Percentiles rank a stretch among this genome's conserved stretches.
These are phyloP conservation scores for Chlamydomonas incerta DNA, from an alignment of 139 green algal genomes.

Conservation along the genomic window DNA sequence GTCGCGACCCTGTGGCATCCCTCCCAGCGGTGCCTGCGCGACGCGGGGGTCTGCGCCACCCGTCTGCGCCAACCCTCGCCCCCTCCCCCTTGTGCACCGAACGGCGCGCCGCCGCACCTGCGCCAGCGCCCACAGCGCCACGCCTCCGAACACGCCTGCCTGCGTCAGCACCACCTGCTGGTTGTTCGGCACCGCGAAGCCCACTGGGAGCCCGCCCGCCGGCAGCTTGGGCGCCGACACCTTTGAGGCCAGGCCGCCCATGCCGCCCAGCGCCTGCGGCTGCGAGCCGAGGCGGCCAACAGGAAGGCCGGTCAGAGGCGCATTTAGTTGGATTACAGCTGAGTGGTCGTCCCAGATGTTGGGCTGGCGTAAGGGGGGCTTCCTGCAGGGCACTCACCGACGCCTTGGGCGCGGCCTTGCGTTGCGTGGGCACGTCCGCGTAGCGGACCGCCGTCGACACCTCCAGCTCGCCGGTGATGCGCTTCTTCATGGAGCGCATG, in stretches of 20 bases:
- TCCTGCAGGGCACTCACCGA: too few relatives aligned
- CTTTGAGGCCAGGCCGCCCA: background rate
- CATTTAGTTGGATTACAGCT: too few relatives aligned
- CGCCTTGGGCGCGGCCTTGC: background rate
- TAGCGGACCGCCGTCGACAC: slow-evolving; percentile 65
- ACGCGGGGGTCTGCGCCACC: too few relatives aligned
- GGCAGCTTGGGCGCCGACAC: slow-evolving; percentile 20
- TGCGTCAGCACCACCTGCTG: slow-evolving; percentile 10
- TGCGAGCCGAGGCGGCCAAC: background rate
- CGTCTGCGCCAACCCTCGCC: too few relatives aligned
- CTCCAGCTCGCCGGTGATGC: slow-evolving; percentile 71
- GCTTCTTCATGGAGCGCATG: slow-evolving; percentile 81
- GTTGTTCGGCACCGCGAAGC: slow-evolving; percentile 23
- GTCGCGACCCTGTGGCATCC: too few relatives aligned
- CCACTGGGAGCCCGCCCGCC: slow-evolving; percentile 23
- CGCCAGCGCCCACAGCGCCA: slow-evolving; percentile 64
- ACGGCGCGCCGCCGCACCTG: slow-evolving; percentile 51
- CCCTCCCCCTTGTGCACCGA: too few relatives aligned
- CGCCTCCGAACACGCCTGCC: background rate
- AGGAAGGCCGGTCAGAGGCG: background rate
- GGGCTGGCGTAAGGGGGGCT: too few relatives aligned
- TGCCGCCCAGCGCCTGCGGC: background rate
- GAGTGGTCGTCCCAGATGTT: too few relatives aligned
- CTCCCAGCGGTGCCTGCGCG: too few relatives aligned
- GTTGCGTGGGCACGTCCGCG: slow-evolving; percentile 56